phyloP scores from a whole-genome alignment of 495 filamentous ascomycete genomes.

The Sphaerosporella brunnea region DNA sequence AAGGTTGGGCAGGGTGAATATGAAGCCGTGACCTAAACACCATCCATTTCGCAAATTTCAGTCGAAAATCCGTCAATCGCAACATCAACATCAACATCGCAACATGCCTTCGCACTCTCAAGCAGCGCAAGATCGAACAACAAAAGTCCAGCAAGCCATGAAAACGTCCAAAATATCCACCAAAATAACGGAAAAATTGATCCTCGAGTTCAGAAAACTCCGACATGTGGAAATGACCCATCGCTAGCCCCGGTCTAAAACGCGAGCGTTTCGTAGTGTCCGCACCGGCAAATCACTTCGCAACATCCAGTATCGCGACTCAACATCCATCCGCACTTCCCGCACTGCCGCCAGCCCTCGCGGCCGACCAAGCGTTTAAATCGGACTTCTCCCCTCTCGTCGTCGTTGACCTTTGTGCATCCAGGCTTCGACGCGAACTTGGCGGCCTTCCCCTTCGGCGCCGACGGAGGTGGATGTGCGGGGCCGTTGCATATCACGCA shows the following conservation, averaged over 20 bases:
- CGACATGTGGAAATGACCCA: too few relatives aligned
- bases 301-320: neutral
- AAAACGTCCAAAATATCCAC: too few relatives aligned
- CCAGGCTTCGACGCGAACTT: neutral
- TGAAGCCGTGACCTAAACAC: too few relatives aligned
- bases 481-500: neutral
- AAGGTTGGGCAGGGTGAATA: too few relatives aligned
- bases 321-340: constrained; percentile 2
- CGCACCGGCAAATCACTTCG: constrained; percentile 3
- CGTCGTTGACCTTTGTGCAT: neutral
- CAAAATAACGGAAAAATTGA: too few relatives aligned
- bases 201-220: too few relatives aligned
- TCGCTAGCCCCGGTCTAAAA: constrained; percentile 1
- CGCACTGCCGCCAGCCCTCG: neutral
- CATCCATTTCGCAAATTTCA: too few relatives aligned
- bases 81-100: too few relatives aligned
- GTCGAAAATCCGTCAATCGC: too few relatives aligned
- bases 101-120: too few relatives aligned
- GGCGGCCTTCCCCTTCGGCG: neutral
- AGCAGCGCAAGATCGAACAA: too few relatives aligned
- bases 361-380: neutral
- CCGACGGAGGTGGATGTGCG: neutral
- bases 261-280: neutral
- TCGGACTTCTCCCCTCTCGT: neutral
- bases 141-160: too few relatives aligned